Base-by-base conservation (phyloP, 345 rosid species). In the Bruguiera parviflora region DNA sequence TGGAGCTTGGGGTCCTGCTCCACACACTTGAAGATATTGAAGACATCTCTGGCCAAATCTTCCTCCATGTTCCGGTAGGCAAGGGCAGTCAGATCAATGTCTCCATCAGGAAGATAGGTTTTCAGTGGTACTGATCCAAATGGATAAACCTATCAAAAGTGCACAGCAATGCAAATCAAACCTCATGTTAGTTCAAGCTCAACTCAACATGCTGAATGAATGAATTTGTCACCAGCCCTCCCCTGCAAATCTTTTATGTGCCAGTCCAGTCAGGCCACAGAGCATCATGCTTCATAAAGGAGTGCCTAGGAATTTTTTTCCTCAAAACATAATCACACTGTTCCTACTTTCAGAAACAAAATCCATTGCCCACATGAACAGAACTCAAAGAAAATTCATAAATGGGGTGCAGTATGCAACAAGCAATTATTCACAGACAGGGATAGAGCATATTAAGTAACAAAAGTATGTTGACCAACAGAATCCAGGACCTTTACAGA, bases 21-120 rank as follows among this genome's bases (percentile, higher is more conserved):
- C 49, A 51, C 59, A 51, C 53, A 28, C 55, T 64, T 43, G 57
- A 77, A 73, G 53, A 72, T 53, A n/a, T 51, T 51, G 66, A 25
- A 68, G 57, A 77, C 63, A 28, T 68, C 70, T 33, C 49, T 58
- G 9, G 76, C 80, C 66, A 77, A 58, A 25, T 68, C 76, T 51
- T 77, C 76, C 71, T 72, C 80, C 66, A 31, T 37, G 47, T 53
- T 67, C 33, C 21, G 68, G 20, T 58, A 58, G 53, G 61, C 43
- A 46, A 92, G 84, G 74, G 90, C 86, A 20, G 96, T 92, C 81
- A 92, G 78, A 78, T 92, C 98, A 79, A 92, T 90, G 75, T 92
- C 98, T 60, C 96, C 96, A 78, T 92, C 98, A 57, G 98, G 98
- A 70, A 92, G 98, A 87, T 92, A 92, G 3, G 98, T 92, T 83